Evolutionary conservation across 2,329 filamentous ascomycete species (phyloP).

Genomic region (Coleophoma eucalyptorum): DNA sequence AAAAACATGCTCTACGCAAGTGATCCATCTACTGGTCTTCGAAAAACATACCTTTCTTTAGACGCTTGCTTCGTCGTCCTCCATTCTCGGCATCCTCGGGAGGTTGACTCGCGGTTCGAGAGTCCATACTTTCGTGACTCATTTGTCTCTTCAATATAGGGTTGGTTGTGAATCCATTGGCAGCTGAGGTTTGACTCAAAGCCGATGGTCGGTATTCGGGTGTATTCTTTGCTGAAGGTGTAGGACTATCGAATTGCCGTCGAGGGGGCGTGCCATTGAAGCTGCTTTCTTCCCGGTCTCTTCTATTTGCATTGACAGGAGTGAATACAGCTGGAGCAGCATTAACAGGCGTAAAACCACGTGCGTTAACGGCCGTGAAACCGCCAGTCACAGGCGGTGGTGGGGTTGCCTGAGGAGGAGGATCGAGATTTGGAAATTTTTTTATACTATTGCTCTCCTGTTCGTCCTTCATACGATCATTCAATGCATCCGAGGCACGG

Average conservation of each 20-base stretch:
- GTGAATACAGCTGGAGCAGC: constrained; percentile 48
- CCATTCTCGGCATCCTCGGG: constrained; percentile 52
- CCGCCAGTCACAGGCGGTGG: constrained; percentile 22
- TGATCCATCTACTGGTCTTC: constrained; percentile 6
- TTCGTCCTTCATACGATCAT: constrained; percentile 45
- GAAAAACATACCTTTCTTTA: constrained; percentile 72
- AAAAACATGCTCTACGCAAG: constrained; percentile 3
- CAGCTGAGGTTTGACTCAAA: constrained; percentile 45
- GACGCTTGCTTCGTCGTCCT: constrained; percentile 83
- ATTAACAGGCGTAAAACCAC: constrained; percentile 64
- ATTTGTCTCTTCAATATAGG: constrained; percentile 71
- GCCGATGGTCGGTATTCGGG: constrained; percentile 58
- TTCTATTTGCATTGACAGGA: constrained; percentile 45
- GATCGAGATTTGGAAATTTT: constrained; percentile 28
- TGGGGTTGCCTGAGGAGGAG: constrained; percentile 20
- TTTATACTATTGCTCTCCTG: constrained; percentile 25
- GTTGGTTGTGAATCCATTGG: constrained; percentile 46
- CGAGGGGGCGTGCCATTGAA: constrained; percentile 47
- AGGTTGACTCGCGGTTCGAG: constrained; percentile 22
- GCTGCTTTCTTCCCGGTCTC: constrained; percentile 45
- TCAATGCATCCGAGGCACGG: constrained; percentile 50
- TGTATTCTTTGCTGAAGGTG: constrained; percentile 59
- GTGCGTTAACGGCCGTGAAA: constrained; percentile 37
- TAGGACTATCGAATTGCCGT: constrained; percentile 59
- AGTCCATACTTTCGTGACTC: constrained; percentile 48